phyloP scores from a whole-genome alignment of 2,329 filamentous ascomycete species.

The Zelopaecilomyces penicillatus region DNA sequence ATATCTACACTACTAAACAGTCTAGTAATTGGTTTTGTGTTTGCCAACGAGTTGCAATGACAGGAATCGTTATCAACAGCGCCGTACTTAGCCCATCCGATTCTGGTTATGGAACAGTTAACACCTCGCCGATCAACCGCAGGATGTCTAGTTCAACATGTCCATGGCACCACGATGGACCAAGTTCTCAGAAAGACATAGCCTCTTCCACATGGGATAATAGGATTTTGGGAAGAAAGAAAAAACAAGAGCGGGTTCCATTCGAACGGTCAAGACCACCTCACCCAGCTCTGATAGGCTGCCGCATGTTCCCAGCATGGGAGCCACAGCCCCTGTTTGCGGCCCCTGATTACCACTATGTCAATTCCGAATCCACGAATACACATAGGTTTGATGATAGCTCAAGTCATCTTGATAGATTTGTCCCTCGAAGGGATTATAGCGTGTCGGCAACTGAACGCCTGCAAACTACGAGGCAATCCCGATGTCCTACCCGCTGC shows the following conservation, averaged over 20 bases:
- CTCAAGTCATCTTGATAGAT: slow-evolving; percentile 35
- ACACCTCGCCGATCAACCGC: neutral
- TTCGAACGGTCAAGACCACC: too few species aligned
- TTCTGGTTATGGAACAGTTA: slow-evolving; percentile 21
- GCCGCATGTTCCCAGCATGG: neutral
- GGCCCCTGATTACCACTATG: neutral
- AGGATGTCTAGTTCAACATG: neutral
- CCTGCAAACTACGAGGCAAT: slow-evolving; percentile 36
- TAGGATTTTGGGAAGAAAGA: too few species aligned
- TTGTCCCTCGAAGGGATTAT: slow-evolving; percentile 37
- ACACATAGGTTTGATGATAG: slow-evolving; percentile 1
- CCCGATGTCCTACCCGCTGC: slow-evolving; percentile 24
- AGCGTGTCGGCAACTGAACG: slow-evolving; percentile 31
- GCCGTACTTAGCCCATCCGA: slow-evolving; percentile 15
- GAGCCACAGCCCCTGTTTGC: slow-evolving; percentile 8
- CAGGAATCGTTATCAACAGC: neutral
- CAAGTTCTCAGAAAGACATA: neutral
- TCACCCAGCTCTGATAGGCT: neutral
- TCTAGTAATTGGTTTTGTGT: too few species aligned
- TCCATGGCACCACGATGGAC: slow-evolving; percentile 4
- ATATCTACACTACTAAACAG: too few species aligned
- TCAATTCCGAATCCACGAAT: too few species aligned
- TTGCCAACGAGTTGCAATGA: too few species aligned
- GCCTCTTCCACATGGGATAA: too few species aligned
- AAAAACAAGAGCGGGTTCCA: too few species aligned